These are phyloP conservation scores for Hippophae rhamnoides DNA, from an alignment of 306 rosid species.

Conservation along the genomic window DNA sequence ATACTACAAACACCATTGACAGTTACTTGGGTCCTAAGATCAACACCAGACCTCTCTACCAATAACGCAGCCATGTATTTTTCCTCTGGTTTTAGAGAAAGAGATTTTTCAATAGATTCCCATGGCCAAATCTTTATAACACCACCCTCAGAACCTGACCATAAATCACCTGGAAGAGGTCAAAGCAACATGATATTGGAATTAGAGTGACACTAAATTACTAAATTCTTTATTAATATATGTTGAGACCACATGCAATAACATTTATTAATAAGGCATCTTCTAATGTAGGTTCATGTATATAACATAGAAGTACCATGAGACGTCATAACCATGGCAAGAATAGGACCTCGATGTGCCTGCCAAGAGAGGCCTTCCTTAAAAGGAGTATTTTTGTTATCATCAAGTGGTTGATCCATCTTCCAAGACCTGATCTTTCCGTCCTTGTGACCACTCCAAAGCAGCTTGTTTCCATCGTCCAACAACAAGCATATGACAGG, in stretches of 20 bases:
- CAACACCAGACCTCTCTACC: constrained; percentile 79
- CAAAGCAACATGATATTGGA: background rate
- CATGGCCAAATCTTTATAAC: constrained; percentile 85
- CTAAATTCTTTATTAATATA: no score
- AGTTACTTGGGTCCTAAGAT: constrained; percentile 77
- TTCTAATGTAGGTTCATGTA: no score
- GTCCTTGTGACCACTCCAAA: constrained; percentile 94
- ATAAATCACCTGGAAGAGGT: constrained; percentile 60
- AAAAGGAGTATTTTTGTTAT: constrained; percentile 35
- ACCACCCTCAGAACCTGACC: constrained; percentile 97
- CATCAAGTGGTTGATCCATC: constrained; percentile 52
- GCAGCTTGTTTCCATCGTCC: constrained; percentile 51
- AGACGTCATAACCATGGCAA: constrained; percentile 52
- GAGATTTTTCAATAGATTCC: constrained; percentile 91
- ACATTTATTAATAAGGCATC: no score
- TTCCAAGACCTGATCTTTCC: constrained; percentile 93
- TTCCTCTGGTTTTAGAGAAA: constrained; percentile 78
- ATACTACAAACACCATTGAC: constrained; percentile 82
- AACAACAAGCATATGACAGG: constrained; percentile 61
- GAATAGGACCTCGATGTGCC: constrained; percentile 86
- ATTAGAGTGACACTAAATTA: no score
- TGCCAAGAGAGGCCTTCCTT: constrained; percentile 99
- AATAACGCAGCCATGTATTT: constrained; percentile 94
- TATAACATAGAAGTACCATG: constrained; percentile 31
- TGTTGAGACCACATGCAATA: no score